These are phyloP conservation scores for Sungouiozyma intestinalis DNA, from an alignment of 805 yeast species.

Conservation along the genomic window DNA sequence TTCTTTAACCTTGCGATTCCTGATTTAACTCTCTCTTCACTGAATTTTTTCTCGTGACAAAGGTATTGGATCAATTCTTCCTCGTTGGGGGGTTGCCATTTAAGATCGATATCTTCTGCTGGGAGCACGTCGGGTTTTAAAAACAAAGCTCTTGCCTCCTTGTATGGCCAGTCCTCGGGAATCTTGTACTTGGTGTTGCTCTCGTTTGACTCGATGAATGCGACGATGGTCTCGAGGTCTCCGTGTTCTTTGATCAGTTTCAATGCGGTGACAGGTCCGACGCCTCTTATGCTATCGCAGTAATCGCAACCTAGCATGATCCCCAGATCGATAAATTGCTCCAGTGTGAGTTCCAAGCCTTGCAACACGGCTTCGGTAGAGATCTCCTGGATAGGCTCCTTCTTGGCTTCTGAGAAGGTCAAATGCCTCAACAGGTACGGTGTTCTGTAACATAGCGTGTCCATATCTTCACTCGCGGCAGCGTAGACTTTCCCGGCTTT, in stretches of 20 bases:
- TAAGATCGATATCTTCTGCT: slow-evolving; percentile 52
- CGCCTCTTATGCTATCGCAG: slow-evolving; percentile 88
- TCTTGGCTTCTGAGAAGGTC: slow-evolving; percentile 89
- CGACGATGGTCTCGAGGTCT: slow-evolving; percentile 67
- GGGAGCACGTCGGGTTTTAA: slow-evolving; percentile 68
- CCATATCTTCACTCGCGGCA: slow-evolving; percentile 99
- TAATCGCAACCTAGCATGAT: slow-evolving; percentile 94
- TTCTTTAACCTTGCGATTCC: slow-evolving; percentile 82
- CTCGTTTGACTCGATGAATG: slow-evolving; percentile 38
- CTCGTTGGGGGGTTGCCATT: slow-evolving; percentile 84
- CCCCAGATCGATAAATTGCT: slow-evolving; percentile 81
- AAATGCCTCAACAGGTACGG: slow-evolving; percentile 77
- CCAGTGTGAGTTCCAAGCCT: slow-evolving; percentile 63
- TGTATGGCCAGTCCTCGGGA: slow-evolving; percentile 92
- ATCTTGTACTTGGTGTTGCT: slow-evolving; percentile 60
- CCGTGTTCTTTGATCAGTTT: slow-evolving; percentile 82
- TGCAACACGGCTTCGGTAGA: slow-evolving; percentile 56
- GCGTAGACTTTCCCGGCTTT: slow-evolving; percentile 86
- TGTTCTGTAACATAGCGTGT: slow-evolving; percentile 85
- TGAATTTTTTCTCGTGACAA: slow-evolving; percentile 83
- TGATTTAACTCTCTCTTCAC: slow-evolving; percentile 79
- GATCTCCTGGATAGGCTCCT: slow-evolving; percentile 83
- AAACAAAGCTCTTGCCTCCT: slow-evolving; percentile 78
- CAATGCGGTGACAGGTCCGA: slow-evolving; percentile 91
- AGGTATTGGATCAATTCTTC: slow-evolving; percentile 74